These are phyloP conservation scores for Solanum habrochaites DNA, from an alignment of 257 asterid genomes.

Conservation along the genomic window DNA sequence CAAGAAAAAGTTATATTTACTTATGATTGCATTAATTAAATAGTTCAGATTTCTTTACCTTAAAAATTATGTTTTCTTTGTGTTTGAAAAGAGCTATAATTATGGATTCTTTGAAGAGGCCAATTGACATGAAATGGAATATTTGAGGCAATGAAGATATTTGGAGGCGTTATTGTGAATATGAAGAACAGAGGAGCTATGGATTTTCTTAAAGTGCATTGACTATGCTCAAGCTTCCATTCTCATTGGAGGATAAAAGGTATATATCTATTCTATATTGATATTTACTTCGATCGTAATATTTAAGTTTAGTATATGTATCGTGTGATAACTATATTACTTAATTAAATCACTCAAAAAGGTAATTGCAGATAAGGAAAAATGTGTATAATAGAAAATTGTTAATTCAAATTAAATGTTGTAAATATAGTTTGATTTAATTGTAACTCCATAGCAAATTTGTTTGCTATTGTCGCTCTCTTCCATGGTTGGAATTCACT, in stretches of 20 bases:
- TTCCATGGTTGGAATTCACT: no score
- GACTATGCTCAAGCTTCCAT: neutral
- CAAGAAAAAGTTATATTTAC: neutral
- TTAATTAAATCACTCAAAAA: neutral
- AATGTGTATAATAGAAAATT: no score
- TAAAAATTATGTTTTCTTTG: neutral
- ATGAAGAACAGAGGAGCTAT: conserved; percentile 1
- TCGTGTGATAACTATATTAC: neutral
- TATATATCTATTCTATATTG: neutral
- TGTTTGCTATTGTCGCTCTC: no score
- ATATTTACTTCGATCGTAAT: neutral
- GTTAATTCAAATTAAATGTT: no score
- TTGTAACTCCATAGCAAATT: no score
- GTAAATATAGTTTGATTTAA: no score
- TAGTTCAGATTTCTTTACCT: neutral
- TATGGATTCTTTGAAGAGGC: neutral
- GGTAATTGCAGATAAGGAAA: neutral
- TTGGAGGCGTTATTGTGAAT: conserved; percentile 1
- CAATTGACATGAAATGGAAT: neutral
- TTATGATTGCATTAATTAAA: neutral
- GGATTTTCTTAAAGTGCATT: neutral
- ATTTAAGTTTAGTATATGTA: neutral
- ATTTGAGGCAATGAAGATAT: conserved; percentile 7
- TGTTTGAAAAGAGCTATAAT: neutral
- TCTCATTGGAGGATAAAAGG: neutral